phyloP scores from a whole-genome alignment of 2,329 filamentous ascomycete genomes.

The Aspergillus eucalypticola region DNA sequence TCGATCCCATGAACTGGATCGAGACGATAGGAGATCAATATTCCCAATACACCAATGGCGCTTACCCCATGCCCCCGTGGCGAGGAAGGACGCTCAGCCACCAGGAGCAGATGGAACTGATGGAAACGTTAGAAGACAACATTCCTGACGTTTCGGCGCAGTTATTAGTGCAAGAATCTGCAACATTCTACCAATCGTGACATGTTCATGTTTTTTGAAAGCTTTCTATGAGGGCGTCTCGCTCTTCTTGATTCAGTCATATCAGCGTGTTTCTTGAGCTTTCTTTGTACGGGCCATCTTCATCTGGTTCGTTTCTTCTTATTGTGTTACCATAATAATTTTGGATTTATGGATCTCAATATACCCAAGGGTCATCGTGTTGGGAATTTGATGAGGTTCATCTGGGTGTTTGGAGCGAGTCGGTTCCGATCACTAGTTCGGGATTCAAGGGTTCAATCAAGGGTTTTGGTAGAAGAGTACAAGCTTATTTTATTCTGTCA shows the following conservation, averaged over 20 bases:
- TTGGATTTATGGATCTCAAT: conserved; percentile 8
- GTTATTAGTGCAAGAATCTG: conserved; percentile 40
- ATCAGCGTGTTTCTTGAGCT: background rate
- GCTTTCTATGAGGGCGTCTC: background rate
- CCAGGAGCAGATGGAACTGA: conserved; percentile 78
- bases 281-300: background rate
- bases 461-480: background rate
- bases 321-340: conserved; percentile 1
- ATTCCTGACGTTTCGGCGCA: conserved; percentile 47
- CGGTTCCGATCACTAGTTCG: background rate
- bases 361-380: conserved; percentile 12
- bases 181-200: conserved; percentile 44
- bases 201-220: background rate
- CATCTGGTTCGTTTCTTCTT: background rate
- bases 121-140: conserved; percentile 71
- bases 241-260: background rate
- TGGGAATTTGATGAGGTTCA: conserved; percentile 9
- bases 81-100: conserved; percentile 70
- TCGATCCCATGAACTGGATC: conserved; percentile 46
- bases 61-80: conserved; percentile 50
- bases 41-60: conserved; percentile 50
- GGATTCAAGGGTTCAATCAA: background rate
- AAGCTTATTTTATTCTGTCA: background rate
- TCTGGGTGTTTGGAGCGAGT: conserved; percentile 13
- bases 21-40: conserved; percentile 49